These are phyloP conservation scores for Cubamyces sp. DNA, from an alignment of 768 basidiomycete species.

Conservation along the genomic window DNA sequence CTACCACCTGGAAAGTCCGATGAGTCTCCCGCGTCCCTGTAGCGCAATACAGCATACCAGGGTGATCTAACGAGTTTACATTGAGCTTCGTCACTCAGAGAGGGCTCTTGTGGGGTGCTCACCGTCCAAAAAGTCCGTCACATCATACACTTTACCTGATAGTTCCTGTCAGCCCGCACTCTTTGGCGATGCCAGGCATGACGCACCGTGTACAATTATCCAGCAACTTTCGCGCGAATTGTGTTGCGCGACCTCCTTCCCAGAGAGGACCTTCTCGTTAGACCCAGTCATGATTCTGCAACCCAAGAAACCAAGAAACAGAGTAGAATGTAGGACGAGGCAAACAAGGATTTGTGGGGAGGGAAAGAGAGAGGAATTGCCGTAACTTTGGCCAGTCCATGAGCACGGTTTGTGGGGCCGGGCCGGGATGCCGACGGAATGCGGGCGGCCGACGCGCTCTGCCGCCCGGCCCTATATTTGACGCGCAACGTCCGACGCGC, in stretches of 20 bases:
- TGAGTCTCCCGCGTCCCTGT: not conserved
- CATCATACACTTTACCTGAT: slow-evolving; percentile 47
- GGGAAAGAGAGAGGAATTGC: not conserved
- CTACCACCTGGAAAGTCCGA: slow-evolving; percentile 43
- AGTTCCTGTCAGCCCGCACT: not conserved
- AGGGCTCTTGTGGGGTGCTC: not conserved
- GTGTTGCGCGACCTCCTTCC: slow-evolving; percentile 55
- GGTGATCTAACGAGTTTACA: not conserved
- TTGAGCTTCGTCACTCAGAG: too few species aligned
- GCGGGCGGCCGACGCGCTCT: slow-evolving; percentile 15
- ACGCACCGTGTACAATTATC: slow-evolving; percentile 80
- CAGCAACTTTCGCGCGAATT: slow-evolving; percentile 67
- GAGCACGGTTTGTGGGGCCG: slow-evolving; percentile 10
- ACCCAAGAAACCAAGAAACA: not conserved
- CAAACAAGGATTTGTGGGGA: not conserved
- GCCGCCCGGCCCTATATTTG: not conserved
- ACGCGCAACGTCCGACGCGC: not conserved
- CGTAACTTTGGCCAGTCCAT: not conserved
- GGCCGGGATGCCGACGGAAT: slow-evolving; percentile 7
- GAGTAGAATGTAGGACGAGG: too few species aligned
- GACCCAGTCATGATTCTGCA: not conserved
- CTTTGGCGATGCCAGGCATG: not conserved
- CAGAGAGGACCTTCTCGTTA: slow-evolving; percentile 21
- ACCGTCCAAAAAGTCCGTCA: slow-evolving; percentile 46
- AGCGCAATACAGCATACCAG: slow-evolving; percentile 7